These are phyloP conservation scores for Millerozyma miso DNA, from an alignment of 805 yeast genomes.

Conservation along the genomic window DNA sequence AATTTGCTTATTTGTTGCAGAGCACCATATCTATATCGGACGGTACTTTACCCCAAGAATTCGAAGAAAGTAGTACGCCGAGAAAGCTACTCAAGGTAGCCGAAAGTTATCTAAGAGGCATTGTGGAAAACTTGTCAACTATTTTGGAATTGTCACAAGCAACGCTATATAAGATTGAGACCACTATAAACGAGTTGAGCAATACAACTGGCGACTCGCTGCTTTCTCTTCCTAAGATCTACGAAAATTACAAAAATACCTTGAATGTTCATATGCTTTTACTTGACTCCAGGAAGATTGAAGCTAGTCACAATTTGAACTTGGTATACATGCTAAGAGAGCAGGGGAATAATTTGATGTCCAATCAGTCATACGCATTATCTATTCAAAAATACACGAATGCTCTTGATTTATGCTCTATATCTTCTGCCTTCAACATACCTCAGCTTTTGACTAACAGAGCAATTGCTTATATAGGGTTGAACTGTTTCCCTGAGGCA, in stretches of 20 bases:
- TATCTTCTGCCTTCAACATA: slow-evolving; percentile 9
- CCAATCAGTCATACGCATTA: slow-evolving; percentile 32
- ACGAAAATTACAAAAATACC: slow-evolving; percentile 7
- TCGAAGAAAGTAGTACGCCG: background rate
- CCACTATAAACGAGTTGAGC: slow-evolving; percentile 8
- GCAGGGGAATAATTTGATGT: slow-evolving; percentile 38
- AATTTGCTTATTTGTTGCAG: slow-evolving; percentile 15
- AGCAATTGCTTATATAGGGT: slow-evolving; percentile 39
- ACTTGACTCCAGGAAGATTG: background rate
- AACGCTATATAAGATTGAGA: slow-evolving; percentile 8
- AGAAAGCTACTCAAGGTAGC: background rate
- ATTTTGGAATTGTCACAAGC: slow-evolving; percentile 1
- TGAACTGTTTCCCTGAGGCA: slow-evolving; percentile 38
- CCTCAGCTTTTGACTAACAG: slow-evolving; percentile 36
- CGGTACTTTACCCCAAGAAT: background rate
- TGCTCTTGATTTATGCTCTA: slow-evolving; percentile 24
- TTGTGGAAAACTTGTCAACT: slow-evolving; percentile 1
- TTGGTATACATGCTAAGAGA: slow-evolving; percentile 26
- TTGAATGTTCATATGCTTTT: slow-evolving; percentile 1
- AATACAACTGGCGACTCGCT: background rate
- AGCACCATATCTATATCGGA: slow-evolving; percentile 4
- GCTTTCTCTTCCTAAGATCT: slow-evolving; percentile 7
- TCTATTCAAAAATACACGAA: slow-evolving; percentile 36
- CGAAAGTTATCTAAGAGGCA: slow-evolving; percentile 2
- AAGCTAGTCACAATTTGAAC: background rate